Base-by-base conservation (phyloP, 73 alveolate species). In the Paramecium sonneborni region DNA sequence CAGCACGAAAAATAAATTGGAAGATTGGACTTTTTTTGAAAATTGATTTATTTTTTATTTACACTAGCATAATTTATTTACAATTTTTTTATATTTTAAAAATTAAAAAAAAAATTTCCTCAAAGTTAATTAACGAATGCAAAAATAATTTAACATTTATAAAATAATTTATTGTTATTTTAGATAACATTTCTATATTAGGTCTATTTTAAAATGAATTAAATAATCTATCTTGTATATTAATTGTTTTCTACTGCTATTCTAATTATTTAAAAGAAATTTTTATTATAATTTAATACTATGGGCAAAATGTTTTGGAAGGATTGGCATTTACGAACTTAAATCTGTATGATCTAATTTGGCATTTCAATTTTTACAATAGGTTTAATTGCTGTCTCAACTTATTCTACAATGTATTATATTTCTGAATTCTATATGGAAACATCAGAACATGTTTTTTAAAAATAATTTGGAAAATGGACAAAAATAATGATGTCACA, bases 1-100 rank as follows among this genome's bases (percentile, higher is more conserved):
- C 3, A 46, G 55, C n/a, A 79, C 12, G 0, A 79, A 79, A 44
- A 79, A 79, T 79, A 79, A 46, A 44, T 8, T 79, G 15, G 20
- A 23, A 6, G 74, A 44, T 39, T 79, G 90, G 90, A 43, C 76
- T 4, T 79, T 79, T 79, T 21, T 44, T 43, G 86, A 72, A 35
- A 38, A 72, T 62, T 62, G 84, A 62, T 0, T 48, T 8, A n/a
- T n/a, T n/a, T 48, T 48, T 5, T 48, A 9, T 43, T 43, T 5
- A 15, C 57, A 46, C 15, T 46, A 46, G 23, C n/a, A n/a, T n/a
- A n/a, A n/a, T n/a, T n/a, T n/a, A n/a, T n/a, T n/a, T n/a, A n/a
- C n/a, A n/a, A n/a, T n/a, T n/a, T n/a, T n/a, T n/a, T n/a, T n/a
- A n/a, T n/a, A n/a, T n/a, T n/a, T n/a, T n/a, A n/a, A n/a, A n/a